Percentiles rank a stretch among this genome's conserved stretches.
phyloP scores from a whole-genome alignment of 345 rosid species.

The Hibiscus tridactylites region DNA sequence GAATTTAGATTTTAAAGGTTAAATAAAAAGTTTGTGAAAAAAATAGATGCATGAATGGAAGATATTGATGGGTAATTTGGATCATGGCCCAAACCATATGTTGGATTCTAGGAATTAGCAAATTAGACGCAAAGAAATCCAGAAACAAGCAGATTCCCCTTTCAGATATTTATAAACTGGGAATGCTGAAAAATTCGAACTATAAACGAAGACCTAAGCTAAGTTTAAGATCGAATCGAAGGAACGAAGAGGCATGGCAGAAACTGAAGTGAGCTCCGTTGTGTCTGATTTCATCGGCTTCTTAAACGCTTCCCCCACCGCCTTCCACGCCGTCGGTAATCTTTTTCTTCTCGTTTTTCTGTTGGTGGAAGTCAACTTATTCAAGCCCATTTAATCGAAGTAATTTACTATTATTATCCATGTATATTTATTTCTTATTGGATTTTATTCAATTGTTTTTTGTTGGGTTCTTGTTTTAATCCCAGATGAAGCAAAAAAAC shows the following conservation, averaged over 20 bases:
- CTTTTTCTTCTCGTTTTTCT: background rate
- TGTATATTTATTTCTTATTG: background rate
- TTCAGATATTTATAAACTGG: background rate
- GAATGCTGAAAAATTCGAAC: background rate
- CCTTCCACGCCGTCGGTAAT: constrained; percentile 96
- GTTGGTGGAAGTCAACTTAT: background rate
- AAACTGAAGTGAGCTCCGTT: constrained; percentile 23
- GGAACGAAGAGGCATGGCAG: constrained; percentile 26
- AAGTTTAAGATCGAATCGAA: background rate
- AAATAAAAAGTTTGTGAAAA: too few species aligned
- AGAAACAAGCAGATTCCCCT: background rate
- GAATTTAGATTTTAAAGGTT: too few species aligned
- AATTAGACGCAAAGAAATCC: background rate
- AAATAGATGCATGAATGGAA: too few species aligned
- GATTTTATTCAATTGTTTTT: background rate
- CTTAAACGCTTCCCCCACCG: constrained; percentile 94
- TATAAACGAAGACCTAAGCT: background rate
- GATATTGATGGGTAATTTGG: too few species aligned
- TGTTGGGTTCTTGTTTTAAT: constrained; percentile 3
- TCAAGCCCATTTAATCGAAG: background rate
- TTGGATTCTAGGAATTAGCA: background rate
- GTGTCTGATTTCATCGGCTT: constrained; percentile 63
- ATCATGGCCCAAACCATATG: too few species aligned
- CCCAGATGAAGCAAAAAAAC: constrained; percentile 76
- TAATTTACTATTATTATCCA: background rate